Evolutionary conservation across 257 asterid genomes (phyloP).

Genomic region (Gentiana macrophylla): DNA sequence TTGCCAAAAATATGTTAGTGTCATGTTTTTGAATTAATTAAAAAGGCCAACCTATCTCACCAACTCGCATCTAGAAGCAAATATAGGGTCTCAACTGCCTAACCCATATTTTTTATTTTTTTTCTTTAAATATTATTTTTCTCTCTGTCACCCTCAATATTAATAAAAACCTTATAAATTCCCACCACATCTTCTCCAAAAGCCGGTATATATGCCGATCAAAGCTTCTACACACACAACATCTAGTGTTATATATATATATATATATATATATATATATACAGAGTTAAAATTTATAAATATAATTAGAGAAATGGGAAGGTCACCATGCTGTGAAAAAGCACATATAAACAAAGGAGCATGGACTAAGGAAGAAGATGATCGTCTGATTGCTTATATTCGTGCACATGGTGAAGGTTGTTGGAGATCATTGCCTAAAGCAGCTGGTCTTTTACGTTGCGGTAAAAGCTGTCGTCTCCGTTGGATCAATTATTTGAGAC

Average conservation of each 20-base stretch:
- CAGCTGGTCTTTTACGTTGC: slow-evolving; percentile 94
- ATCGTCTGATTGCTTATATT: slow-evolving; percentile 63
- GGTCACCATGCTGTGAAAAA: slow-evolving; percentile 96
- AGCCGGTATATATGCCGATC: slow-evolving; percentile 31
- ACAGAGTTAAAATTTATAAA: no score
- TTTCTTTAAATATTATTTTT: not conserved
- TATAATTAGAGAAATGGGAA: slow-evolving; percentile 40
- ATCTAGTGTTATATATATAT: no score
- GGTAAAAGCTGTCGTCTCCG: slow-evolving; percentile 93
- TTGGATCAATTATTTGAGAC: slow-evolving; percentile 85
- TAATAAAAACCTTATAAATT: slow-evolving; percentile 37
- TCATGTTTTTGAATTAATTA: slow-evolving; percentile 21
- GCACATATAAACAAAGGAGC: slow-evolving; percentile 97
- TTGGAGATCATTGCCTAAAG: slow-evolving; percentile 92
- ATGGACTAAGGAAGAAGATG: slow-evolving; percentile 95
- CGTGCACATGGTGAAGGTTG: slow-evolving; percentile 89
- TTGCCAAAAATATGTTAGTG: no score
- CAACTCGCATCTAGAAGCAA: slow-evolving; percentile 94
- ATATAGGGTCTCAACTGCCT: slow-evolving; percentile 9
- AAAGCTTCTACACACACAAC: not conserved
- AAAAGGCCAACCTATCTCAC: slow-evolving; percentile 57
- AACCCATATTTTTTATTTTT: not conserved
- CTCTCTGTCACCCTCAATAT: not conserved
- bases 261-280: no score
- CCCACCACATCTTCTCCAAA: slow-evolving; percentile 7